Conservation (phyloP, 306 rosid genomes). For the Coriaria nepalensis region DNA sequence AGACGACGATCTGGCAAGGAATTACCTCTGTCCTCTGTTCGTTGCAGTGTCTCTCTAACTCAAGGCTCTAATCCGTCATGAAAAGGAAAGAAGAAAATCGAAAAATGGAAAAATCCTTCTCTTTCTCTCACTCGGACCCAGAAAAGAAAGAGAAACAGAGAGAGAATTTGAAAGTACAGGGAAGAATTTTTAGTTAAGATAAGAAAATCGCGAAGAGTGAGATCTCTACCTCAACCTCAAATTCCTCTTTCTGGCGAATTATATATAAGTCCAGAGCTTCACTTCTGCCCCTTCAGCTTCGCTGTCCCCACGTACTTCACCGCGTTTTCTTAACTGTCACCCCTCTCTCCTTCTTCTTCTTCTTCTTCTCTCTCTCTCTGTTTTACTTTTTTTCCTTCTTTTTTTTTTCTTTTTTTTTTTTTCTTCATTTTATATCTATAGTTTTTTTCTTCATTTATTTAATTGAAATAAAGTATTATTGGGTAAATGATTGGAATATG, state of each 20-base stretch:
- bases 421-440: not conserved
- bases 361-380: not conserved
- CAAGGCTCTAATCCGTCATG: too few relatives aligned
- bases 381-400: not conserved
- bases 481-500: too few relatives aligned
- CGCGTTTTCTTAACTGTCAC: constrained; percentile 4
- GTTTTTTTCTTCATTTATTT: not conserved
- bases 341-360: constrained; percentile 3
- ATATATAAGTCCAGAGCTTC: constrained; percentile 11
- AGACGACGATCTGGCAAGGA: too few relatives aligned
- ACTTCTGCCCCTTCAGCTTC: not conserved
- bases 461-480: too few relatives aligned
- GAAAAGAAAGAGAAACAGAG: not conserved
- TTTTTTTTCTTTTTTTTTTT: not conserved
- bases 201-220: not conserved
- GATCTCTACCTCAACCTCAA: not conserved
- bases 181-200: too few relatives aligned
- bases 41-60: too few relatives aligned
- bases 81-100: not conserved
- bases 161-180: not conserved
- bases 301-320: constrained; percentile 17
- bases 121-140: not conserved
- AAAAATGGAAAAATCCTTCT: not conserved
- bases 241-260: not conserved
- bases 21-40: too few relatives aligned